These are phyloP conservation scores for Graphilbum sp. DNA, from an alignment of 2,329 filamentous ascomycete species.

Conservation along the genomic window DNA sequence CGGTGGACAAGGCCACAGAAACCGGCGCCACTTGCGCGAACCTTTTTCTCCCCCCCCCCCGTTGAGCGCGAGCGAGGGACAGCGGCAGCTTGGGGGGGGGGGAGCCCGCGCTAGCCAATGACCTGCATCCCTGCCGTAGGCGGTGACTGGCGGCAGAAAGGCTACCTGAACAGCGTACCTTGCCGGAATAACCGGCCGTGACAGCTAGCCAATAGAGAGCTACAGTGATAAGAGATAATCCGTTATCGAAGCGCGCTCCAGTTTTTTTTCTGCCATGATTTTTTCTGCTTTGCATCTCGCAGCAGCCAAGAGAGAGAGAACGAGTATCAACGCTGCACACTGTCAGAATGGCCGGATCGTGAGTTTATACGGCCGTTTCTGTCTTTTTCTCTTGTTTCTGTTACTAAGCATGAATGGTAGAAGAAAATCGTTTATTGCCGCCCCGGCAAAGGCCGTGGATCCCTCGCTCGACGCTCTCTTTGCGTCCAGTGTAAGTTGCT, in stretches of 20 bases:
- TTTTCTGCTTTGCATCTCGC: neutral
- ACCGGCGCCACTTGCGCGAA: slow-evolving; percentile 8
- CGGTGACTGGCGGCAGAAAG: slow-evolving; percentile 2
- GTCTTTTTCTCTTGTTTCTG: neutral
- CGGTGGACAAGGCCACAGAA: slow-evolving; percentile 4
- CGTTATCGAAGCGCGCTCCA: neutral
- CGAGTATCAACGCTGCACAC: neutral
- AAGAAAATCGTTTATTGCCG: slow-evolving; percentile 17
- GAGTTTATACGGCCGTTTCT: neutral
- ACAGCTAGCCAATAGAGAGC: neutral
- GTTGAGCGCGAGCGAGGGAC: no score
- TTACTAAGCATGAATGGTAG: neutral
- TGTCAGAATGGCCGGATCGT: slow-evolving; percentile 1
- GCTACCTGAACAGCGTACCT: neutral
- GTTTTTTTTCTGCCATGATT: neutral
- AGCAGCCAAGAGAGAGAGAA: neutral
- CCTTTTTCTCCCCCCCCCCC: slow-evolving; percentile 1
- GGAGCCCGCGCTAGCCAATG: slow-evolving; percentile 1
- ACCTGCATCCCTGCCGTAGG: neutral
- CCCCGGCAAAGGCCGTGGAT: slow-evolving; percentile 43
- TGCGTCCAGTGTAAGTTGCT: slow-evolving; percentile 45
- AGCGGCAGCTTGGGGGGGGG: slow-evolving; percentile 2
- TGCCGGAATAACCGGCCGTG: no score
- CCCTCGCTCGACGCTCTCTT: slow-evolving; percentile 55
- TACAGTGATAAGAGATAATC: neutral